Percentiles rank a stretch among this genome's conserved stretches.
Conservation (phyloP, 805 yeast species). For the Ogataea salicorniae region DNA sequence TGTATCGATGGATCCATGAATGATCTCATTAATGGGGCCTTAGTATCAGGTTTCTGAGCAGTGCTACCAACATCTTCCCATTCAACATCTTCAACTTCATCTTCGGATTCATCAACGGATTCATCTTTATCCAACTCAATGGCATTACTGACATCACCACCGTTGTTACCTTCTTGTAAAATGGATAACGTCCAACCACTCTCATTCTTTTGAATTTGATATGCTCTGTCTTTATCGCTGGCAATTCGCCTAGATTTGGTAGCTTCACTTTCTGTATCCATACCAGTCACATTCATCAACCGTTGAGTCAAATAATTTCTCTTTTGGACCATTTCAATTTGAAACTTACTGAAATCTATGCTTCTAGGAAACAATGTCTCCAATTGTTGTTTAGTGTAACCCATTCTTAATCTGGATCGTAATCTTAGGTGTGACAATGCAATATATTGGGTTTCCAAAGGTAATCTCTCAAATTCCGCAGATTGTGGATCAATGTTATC, state of each 20-base stretch:
- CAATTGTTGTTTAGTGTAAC: slow-evolving; percentile 85
- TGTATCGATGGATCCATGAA: slow-evolving; percentile 17
- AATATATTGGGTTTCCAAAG: slow-evolving; percentile 83
- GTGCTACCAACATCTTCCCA: slow-evolving; percentile 63
- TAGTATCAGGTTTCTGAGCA: background rate
- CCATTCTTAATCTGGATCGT: slow-evolving; percentile 89
- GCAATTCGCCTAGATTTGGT: slow-evolving; percentile 58
- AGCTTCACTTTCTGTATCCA: slow-evolving; percentile 46
- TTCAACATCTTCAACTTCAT: slow-evolving; percentile 44
- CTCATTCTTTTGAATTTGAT: slow-evolving; percentile 67
- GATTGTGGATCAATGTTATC: slow-evolving; percentile 82
- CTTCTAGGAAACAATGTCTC: slow-evolving; percentile 76
- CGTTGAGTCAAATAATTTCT: slow-evolving; percentile 87
- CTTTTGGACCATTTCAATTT: slow-evolving; percentile 86
- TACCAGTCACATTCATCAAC: slow-evolving; percentile 77
- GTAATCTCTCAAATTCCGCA: slow-evolving; percentile 67
- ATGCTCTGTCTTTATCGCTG: slow-evolving; percentile 74
- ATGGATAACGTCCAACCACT: slow-evolving; percentile 82
- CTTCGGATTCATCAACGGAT: slow-evolving; percentile 20
- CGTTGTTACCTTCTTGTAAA: slow-evolving; percentile 32
- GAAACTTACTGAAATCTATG: slow-evolving; percentile 88
- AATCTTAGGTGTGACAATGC: slow-evolving; percentile 76
- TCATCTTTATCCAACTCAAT: slow-evolving; percentile 38
- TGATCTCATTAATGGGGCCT: slow-evolving; percentile 7
- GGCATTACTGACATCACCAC: slow-evolving; percentile 39